These are phyloP conservation scores for Kodamaea sp. DNA, from an alignment of 1,139 yeast species.

Conservation along the genomic window DNA sequence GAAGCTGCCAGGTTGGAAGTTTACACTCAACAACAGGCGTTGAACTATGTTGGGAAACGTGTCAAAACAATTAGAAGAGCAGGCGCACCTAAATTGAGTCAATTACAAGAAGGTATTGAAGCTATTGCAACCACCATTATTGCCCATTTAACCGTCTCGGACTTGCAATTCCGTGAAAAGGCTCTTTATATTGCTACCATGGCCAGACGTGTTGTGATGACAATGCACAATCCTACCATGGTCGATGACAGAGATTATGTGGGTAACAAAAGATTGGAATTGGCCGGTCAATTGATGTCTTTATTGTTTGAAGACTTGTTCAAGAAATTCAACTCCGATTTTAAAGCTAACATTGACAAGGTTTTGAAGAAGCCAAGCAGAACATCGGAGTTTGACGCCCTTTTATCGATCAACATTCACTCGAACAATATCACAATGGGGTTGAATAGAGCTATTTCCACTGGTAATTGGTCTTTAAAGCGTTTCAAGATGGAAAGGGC, in stretches of 20 bases:
- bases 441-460: slow-evolving; percentile 90
- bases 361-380: slow-evolving; percentile 90
- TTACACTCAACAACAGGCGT: slow-evolving; percentile 90
- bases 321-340: slow-evolving; percentile 91
- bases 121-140: slow-evolving; percentile 95
- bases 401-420: slow-evolving; percentile 82
- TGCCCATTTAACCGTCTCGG: slow-evolving; percentile 87
- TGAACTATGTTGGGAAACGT: slow-evolving; percentile 83
- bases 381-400: slow-evolving; percentile 92
- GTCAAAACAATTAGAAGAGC: slow-evolving; percentile 90
- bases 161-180: slow-evolving; percentile 87
- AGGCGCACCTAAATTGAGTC: slow-evolving; percentile 74
- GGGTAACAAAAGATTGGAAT: slow-evolving; percentile 93
- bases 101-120: slow-evolving; percentile 92
- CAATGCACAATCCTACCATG: slow-evolving; percentile 91
- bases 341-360: slow-evolving; percentile 91
- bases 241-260: slow-evolving; percentile 98
- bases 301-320: slow-evolving; percentile 92
- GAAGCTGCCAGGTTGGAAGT: slow-evolving; percentile 86
- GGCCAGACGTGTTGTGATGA: slow-evolving; percentile 95
- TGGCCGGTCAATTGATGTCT: slow-evolving; percentile 97
- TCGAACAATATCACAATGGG: slow-evolving; percentile 93
- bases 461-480: slow-evolving; percentile 98
- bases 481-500: slow-evolving; percentile 99
- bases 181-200: slow-evolving; percentile 92